phyloP scores from a whole-genome alignment of 192 early-diverging fungal genomes.

The Coemansia sp. region DNA sequence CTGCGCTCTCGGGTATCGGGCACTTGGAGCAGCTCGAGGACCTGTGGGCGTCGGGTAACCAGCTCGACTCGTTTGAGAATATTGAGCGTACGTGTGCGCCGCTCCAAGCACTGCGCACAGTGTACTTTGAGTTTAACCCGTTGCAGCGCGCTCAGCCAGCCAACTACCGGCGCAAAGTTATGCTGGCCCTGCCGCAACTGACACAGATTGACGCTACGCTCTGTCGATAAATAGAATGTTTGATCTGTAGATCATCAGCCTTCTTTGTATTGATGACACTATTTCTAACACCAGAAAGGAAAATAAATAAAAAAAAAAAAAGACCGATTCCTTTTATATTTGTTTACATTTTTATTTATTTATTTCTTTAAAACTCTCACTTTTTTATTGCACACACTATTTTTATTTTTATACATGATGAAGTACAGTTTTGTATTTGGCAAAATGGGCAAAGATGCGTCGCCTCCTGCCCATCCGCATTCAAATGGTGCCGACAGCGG shows the following conservation, averaged over 20 bases:
- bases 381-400: not conserved
- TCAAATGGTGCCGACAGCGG: not conserved
- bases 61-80: conserved; percentile 76
- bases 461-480: not conserved
- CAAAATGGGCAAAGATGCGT: conserved; percentile 19
- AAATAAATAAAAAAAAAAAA: too few relatives aligned
- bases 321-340: not conserved
- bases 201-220: conserved; percentile 91
- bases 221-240: conserved; percentile 13
- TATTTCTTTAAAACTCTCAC: conserved; percentile 5
- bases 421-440: conserved; percentile 33
- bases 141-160: conserved; percentile 75
- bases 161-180: conserved; percentile 88
- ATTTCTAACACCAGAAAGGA: too few relatives aligned
- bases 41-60: conserved; percentile 88
- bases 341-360: conserved; percentile 39
- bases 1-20: conserved; percentile 72
- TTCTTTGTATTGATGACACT: too few relatives aligned
- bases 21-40: conserved; percentile 78
- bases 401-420: conserved; percentile 12
- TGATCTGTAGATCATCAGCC: too few relatives aligned
- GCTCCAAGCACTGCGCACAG: conserved; percentile 71
- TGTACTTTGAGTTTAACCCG: conserved; percentile 97
- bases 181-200: conserved; percentile 80
- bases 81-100: conserved; percentile 70